Conservation (phyloP, 1,139 yeast species). For the Blastobotrys buckinghamii region DNA sequence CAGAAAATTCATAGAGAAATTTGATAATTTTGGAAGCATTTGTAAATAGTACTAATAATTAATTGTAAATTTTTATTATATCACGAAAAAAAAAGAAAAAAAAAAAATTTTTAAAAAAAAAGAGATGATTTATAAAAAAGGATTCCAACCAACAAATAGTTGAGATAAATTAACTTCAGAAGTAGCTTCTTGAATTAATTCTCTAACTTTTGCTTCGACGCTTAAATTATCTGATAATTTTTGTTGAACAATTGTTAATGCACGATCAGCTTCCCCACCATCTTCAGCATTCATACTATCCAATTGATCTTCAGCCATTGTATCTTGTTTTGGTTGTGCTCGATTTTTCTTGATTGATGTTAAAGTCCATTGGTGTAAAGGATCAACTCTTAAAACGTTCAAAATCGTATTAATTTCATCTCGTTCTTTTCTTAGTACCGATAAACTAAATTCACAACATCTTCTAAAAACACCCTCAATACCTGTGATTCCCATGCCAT, state of each 20-base stretch:
- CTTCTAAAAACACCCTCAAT: slow-evolving; percentile 67
- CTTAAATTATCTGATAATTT: slow-evolving; percentile 72
- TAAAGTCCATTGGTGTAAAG: slow-evolving; percentile 83
- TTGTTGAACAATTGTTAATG: slow-evolving; percentile 63
- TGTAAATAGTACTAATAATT: slow-evolving; percentile 1
- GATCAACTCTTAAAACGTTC: slow-evolving; percentile 87
- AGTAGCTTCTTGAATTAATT: slow-evolving; percentile 71
- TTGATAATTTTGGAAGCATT: no score
- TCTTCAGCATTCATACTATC: slow-evolving; percentile 13
- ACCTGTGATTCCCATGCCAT: slow-evolving; percentile 86
- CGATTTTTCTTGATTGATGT: slow-evolving; percentile 54
- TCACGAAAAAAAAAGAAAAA: no score
- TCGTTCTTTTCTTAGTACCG: slow-evolving; percentile 58
- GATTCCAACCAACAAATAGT: slow-evolving; percentile 52
- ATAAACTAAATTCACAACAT: slow-evolving; percentile 68
- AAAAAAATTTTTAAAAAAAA: not conserved
- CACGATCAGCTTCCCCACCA: slow-evolving; percentile 70
- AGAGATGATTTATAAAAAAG: slow-evolving; percentile 20
- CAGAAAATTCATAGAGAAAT: not conserved
- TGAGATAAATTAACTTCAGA: slow-evolving; percentile 62
- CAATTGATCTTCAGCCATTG: slow-evolving; percentile 1
- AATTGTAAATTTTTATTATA: no score
- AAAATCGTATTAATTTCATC: slow-evolving; percentile 74
- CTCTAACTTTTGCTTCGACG: slow-evolving; percentile 78
- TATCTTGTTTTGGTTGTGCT: slow-evolving; percentile 44